Evolutionary conservation across 345 rosid species (phyloP).

Genomic region (Brassica cretica): DNA sequence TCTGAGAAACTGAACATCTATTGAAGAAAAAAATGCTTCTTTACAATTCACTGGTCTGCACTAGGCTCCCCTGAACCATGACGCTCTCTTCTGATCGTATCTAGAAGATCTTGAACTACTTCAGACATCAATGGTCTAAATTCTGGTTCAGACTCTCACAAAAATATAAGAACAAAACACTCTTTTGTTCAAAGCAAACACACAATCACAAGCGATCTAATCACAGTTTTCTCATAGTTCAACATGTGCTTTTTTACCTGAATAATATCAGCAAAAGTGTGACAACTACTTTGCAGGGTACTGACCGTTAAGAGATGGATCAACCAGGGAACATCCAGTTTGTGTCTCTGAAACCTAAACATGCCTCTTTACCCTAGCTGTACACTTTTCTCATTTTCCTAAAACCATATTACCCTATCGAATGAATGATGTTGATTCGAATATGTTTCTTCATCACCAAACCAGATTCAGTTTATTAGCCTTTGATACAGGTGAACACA

Average conservation of each 20-base stretch:
- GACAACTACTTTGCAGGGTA: conserved; percentile 89
- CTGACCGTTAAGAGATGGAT: conserved; percentile 75
- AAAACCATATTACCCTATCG: no score
- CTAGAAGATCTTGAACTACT: conserved; percentile 90
- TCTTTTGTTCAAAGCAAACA: conserved; percentile 3
- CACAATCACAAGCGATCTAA: conserved; percentile 1
- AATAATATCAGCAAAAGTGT: conserved; percentile 83
- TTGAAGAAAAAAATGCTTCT: conserved; percentile 9
- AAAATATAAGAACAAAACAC: neutral
- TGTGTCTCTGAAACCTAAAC: no score
- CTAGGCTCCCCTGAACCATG: conserved; percentile 54
- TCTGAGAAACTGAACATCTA: conserved; percentile 24
- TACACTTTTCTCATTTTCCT: no score
- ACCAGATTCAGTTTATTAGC: no score
- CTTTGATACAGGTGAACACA: no score
- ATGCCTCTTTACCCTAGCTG: no score
- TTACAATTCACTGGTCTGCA: conserved; percentile 31
- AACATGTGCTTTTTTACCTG: conserved; percentile 53
- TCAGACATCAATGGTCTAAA: conserved; percentile 89
- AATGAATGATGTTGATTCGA: no score
- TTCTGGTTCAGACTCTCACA: conserved; percentile 71
- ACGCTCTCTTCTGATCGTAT: conserved; percentile 76
- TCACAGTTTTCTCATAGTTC: neutral
- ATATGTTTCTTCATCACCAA: no score
- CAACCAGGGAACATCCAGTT: conserved; percentile 53